A percentile compares a stretch with the other conserved stretches of the same genome.
These are phyloP conservation scores for Sicyos baderoa DNA, from an alignment of 306 rosid genomes.

Conservation along the genomic window DNA sequence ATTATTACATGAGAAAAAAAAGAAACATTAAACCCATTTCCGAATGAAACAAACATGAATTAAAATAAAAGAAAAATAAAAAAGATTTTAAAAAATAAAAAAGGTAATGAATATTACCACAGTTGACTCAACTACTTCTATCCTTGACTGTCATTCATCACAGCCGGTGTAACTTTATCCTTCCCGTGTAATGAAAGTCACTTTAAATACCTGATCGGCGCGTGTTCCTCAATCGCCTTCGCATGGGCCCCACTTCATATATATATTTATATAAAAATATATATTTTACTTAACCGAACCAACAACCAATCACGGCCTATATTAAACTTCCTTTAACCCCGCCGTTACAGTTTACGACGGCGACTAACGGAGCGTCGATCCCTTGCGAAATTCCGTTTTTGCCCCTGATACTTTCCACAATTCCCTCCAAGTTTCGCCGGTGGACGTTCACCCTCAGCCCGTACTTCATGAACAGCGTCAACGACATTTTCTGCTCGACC, in stretches of 20 bases:
- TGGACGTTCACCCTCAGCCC: constrained; percentile 70
- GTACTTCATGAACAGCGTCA: constrained; percentile 82
- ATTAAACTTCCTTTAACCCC: not conserved
- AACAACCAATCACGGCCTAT: constrained; percentile 7
- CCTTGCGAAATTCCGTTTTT: constrained; percentile 13
- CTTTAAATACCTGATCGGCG: not conserved
- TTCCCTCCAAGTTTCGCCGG: constrained; percentile 44
- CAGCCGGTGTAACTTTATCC: not conserved
- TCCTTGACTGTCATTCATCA: constrained; percentile 1
- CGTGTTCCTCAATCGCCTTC: constrained; percentile 8
- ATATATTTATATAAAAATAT: not conserved
- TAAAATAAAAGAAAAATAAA: not conserved
- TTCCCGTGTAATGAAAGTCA: not conserved
- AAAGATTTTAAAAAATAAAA: not conserved
- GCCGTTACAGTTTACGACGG: constrained; percentile 16
- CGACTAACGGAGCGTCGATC: not conserved
- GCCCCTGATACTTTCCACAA: constrained; percentile 32
- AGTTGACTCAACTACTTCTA: too few relatives aligned
- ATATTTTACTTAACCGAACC: not conserved
- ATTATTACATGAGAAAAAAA: not conserved
- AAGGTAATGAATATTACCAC: not conserved
- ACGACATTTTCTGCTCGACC: constrained; percentile 88
- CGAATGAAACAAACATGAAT: constrained; percentile 8
- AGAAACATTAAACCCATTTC: not conserved
- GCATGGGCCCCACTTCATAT: not conserved